A percentile compares a stretch with the other conserved stretches of the same genome.
Evolutionary conservation across 805 yeast species (phyloP).

Genomic region (Nakazawaea laoshanensis): DNA sequence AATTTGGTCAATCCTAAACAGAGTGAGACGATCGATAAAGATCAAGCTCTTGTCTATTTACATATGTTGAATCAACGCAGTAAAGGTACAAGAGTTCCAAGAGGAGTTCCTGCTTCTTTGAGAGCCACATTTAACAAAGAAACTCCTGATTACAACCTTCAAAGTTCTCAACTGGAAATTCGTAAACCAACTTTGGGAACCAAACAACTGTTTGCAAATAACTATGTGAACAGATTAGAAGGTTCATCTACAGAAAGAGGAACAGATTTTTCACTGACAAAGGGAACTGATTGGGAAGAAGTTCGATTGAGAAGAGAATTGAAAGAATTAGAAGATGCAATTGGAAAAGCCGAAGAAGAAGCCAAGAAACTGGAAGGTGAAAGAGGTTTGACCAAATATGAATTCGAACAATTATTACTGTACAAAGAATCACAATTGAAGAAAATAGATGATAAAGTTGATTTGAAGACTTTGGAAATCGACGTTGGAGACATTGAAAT

Average conservation of each 20-base stretch:
- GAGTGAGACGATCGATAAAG: slow-evolving; percentile 83
- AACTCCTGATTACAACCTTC: slow-evolving; percentile 61
- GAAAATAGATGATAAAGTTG: slow-evolving; percentile 25
- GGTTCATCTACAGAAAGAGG: slow-evolving; percentile 23
- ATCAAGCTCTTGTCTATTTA: slow-evolving; percentile 81
- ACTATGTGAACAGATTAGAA: slow-evolving; percentile 41
- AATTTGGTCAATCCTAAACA: slow-evolving; percentile 88
- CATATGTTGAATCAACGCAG: slow-evolving; percentile 86
- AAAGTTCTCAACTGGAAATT: slow-evolving; percentile 41
- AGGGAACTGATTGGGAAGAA: slow-evolving; percentile 91
- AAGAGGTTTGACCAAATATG: slow-evolving; percentile 35
- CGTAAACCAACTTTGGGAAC: slow-evolving; percentile 14
- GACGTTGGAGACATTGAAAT: slow-evolving; percentile 66
- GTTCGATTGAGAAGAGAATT: slow-evolving; percentile 75
- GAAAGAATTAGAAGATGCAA: slow-evolving; percentile 61
- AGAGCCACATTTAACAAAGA: slow-evolving; percentile 89
- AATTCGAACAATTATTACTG: slow-evolving; percentile 73
- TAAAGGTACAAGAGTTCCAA: slow-evolving; percentile 75
- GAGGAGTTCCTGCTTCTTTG: slow-evolving; percentile 89
- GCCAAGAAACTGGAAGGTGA: slow-evolving; percentile 20
- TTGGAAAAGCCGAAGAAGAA: slow-evolving; percentile 46
- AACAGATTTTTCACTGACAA: slow-evolving; percentile 63
- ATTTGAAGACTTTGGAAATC: slow-evolving; percentile 43
- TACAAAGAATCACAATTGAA: slow-evolving; percentile 61
- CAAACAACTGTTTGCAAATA: slow-evolving; percentile 40